Base-by-base conservation (phyloP, 345 rosid genomes). In the Psidium friedrichsthalianum region DNA sequence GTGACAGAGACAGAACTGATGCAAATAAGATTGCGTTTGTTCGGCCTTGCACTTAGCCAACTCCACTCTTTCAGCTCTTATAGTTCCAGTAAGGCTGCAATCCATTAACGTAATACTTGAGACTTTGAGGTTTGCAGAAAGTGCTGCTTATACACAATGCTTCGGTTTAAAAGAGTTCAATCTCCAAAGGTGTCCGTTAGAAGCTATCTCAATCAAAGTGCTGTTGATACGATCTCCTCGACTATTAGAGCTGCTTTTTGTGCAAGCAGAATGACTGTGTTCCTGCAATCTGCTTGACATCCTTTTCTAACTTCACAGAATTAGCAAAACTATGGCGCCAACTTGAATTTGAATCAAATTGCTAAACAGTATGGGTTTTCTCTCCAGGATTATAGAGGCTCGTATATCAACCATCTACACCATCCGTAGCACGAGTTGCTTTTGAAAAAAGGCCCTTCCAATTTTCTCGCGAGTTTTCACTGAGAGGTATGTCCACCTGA, bases 101-200 rank as follows among this genome's bases (percentile, higher is more conserved):
- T 51, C 53, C 53, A 51, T 13, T 51, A 47, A 11, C 12, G 53
- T 51, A 51, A 51, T 51, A 11, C 53, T 51, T 4, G 15, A 51
- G 53, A 51, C 15, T 51, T 51, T 51, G 18, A 16, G 54, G 16
- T 6, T 15, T 14, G 21, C 15, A 20, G 0, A 5, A 2, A 32
- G 76, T 1, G 0, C 32, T 64, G 12, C 22, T 3, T 32, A 7
- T 0, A 1, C 76, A 32, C 0, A 5, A 29, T 29, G 1, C 27
- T 16, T 64, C 78, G 1, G 9, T 64, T 64, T 64, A 64, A 58
- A 29, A 18, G 74, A 0, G 11, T 61, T 61, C 74, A 15, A 29
- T 40, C 42, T 61, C 32, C 74, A 61, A 29, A 61, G 47, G 8
- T 0, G 16, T 61, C 74, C 22, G 5, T 61, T 4, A 21, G 8